Conservation (phyloP, 2,329 filamentous ascomycete species). For the Teratosphaeria zuluensis region DNA sequence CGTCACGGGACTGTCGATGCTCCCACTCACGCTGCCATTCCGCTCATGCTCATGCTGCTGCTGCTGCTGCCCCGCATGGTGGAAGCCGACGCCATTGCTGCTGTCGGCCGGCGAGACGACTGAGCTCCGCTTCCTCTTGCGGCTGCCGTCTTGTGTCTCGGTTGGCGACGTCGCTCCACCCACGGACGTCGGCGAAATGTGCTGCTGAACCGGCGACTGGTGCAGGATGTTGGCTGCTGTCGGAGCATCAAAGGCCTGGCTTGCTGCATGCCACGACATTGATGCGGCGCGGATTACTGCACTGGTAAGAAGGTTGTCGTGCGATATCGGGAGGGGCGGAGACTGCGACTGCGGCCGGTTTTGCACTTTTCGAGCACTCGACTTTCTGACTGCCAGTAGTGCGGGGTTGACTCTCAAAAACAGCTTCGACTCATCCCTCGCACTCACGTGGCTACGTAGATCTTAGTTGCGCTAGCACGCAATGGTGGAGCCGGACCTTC, state of each 20-base stretch:
- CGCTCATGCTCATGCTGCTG: neutral
- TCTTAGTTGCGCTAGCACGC: no score
- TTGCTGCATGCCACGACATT: neutral
- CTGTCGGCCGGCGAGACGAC: neutral
- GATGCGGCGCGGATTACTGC: neutral
- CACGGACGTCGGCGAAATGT: neutral
- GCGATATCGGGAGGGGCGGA: conserved; percentile 1
- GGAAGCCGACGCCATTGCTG: neutral
- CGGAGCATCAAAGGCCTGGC: neutral
- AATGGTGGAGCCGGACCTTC: no score
- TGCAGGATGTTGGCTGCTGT: conserved; percentile 1
- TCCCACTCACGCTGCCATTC: conserved; percentile 2
- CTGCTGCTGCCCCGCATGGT: neutral
- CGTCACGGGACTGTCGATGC: conserved; percentile 7
- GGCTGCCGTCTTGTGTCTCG: neutral
- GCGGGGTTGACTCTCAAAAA: neutral
- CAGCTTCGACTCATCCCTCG: neutral
- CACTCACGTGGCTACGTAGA: neutral
- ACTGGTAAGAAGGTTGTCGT: neutral
- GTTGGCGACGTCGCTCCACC: neutral
- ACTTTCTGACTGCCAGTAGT: neutral
- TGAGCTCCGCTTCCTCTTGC: conserved; percentile 7
- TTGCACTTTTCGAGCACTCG: neutral
- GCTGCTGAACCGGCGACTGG: neutral
- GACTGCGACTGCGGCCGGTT: neutral